A percentile compares a stretch with the other conserved stretches of the same genome.
Evolutionary conservation across 495 filamentous ascomycete genomes (phyloP).

Genomic region (Podospora fimiseda): DNA sequence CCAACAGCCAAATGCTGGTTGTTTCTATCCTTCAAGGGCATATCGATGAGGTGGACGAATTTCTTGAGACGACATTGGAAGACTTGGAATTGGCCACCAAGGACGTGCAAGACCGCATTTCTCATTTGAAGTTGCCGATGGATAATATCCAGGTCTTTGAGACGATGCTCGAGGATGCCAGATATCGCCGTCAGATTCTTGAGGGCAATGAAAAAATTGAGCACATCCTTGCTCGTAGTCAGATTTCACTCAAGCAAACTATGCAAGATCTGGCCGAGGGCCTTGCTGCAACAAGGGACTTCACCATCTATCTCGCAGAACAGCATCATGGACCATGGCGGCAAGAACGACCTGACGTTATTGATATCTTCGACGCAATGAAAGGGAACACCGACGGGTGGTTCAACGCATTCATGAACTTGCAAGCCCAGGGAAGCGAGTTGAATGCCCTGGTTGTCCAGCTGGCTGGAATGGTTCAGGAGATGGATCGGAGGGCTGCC

Average conservation of each 20-base stretch:
- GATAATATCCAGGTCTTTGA: slow-evolving; percentile 81
- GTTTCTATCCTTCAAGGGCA: slow-evolving; percentile 85
- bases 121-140: slow-evolving; percentile 75
- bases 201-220: slow-evolving; percentile 88
- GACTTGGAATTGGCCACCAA: slow-evolving; percentile 76
- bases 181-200: slow-evolving; percentile 73
- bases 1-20: slow-evolving; percentile 81
- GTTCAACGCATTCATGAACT: slow-evolving; percentile 63
- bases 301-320: slow-evolving; percentile 65
- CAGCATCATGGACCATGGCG: slow-evolving; percentile 55
- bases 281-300: slow-evolving; percentile 64
- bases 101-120: slow-evolving; percentile 67
- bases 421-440: slow-evolving; percentile 57
- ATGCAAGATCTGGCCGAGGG: slow-evolving; percentile 74
- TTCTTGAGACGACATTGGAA: slow-evolving; percentile 75
- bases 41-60: slow-evolving; percentile 89
- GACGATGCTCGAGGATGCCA: slow-evolving; percentile 76
- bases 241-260: slow-evolving; percentile 63
- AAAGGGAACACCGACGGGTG: slow-evolving; percentile 81
- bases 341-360: slow-evolving; percentile 42
- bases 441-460: slow-evolving; percentile 57
- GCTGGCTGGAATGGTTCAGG: slow-evolving; percentile 60
- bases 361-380: slow-evolving; percentile 72
- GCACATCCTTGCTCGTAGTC: slow-evolving; percentile 74
- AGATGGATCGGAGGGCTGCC: slow-evolving; percentile 72